A percentile compares a stretch with the other conserved stretches of the same genome.
phyloP scores from a whole-genome alignment of 768 basidiomycete genomes.

The Suillus weaverae region DNA sequence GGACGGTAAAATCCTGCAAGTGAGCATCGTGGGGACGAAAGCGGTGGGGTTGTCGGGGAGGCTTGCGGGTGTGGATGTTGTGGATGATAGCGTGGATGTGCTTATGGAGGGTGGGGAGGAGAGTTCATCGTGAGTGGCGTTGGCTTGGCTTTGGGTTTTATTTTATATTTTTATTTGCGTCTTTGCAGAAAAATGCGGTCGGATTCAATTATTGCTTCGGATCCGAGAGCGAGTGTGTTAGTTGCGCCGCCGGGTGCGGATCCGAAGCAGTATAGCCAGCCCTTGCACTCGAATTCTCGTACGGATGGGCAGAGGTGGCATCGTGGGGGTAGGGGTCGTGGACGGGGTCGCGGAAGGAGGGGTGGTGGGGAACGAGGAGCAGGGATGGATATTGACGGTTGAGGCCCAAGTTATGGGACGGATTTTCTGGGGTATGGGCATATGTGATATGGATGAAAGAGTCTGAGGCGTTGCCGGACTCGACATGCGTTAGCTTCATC shows the following conservation, averaged over 20 bases:
- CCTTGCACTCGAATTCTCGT: constrained; percentile 15
- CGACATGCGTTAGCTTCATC: neutral
- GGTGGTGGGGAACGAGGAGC: constrained; percentile 12
- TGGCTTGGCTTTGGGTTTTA: neutral
- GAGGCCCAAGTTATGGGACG: constrained; percentile 1
- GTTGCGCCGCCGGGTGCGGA: constrained; percentile 68
- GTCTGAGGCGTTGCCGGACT: neutral
- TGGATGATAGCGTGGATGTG: constrained; percentile 42
- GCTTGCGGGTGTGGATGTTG: constrained; percentile 54
- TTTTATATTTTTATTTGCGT: neutral
- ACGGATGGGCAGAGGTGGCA: constrained; percentile 27
- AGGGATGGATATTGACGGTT: constrained; percentile 33
- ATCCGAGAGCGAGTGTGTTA: constrained; percentile 67
- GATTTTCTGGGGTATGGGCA: neutral
- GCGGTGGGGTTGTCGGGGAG: constrained; percentile 58
- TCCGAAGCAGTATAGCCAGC: constrained; percentile 49
- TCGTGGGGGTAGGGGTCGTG: constrained; percentile 27
- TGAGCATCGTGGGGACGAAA: constrained; percentile 59
- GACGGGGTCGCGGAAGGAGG: constrained; percentile 23
- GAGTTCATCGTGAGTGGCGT: constrained; percentile 51
- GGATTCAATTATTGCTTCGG: constrained; percentile 60
- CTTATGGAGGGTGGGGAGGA: constrained; percentile 52
- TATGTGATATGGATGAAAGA: neutral
- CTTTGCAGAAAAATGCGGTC: constrained; percentile 77
- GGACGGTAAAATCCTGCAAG: constrained; percentile 73